Conservation (phyloP, 495 filamentous ascomycete genomes). For the Hypoxylon crocopeplum region DNA sequence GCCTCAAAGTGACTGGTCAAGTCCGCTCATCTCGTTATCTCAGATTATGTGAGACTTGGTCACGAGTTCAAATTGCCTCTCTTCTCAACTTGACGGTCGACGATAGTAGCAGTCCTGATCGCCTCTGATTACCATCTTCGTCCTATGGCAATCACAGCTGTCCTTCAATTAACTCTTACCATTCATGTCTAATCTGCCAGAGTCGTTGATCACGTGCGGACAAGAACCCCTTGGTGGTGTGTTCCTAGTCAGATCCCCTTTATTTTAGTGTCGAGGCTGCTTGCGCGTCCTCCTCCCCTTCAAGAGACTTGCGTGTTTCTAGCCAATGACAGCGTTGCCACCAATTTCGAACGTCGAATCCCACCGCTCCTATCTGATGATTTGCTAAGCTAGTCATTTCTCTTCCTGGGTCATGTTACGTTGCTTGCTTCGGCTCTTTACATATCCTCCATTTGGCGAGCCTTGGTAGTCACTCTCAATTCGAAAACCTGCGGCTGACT, state of each 20-base stretch:
- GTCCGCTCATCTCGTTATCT: conserved; percentile 15
- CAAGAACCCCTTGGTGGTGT: conserved; percentile 10
- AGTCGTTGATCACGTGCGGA: conserved; percentile 22
- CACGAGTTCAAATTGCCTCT: not conserved
- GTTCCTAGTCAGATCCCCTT: conserved; percentile 25
- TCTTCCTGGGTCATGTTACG: conserved; percentile 36
- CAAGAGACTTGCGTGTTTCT: conserved; percentile 36
- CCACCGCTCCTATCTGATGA: conserved; percentile 31
- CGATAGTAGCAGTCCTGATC: conserved; percentile 2
- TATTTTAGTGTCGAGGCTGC: conserved; percentile 32
- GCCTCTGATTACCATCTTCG: conserved; percentile 9
- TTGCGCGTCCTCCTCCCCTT: conserved; percentile 38
- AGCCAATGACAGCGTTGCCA: conserved; percentile 33
- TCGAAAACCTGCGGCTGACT: conserved; percentile 31
- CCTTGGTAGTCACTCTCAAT: conserved; percentile 32
- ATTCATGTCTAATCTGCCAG: not conserved
- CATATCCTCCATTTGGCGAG: conserved; percentile 25
- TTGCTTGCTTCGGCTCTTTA: conserved; percentile 39
- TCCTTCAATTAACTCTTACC: not conserved
- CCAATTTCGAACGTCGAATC: conserved; percentile 30
- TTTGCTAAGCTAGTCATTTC: conserved; percentile 31
- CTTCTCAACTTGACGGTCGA: not conserved
- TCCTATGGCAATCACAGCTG: too few species aligned
- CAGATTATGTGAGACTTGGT: conserved; percentile 28
- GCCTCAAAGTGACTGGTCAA: conserved; percentile 29